Evolutionary conservation across 495 filamentous ascomycete species (phyloP), one percentile per base, ranked within the genome.

Genomic region (Aspergillus nanangensis): DNA sequence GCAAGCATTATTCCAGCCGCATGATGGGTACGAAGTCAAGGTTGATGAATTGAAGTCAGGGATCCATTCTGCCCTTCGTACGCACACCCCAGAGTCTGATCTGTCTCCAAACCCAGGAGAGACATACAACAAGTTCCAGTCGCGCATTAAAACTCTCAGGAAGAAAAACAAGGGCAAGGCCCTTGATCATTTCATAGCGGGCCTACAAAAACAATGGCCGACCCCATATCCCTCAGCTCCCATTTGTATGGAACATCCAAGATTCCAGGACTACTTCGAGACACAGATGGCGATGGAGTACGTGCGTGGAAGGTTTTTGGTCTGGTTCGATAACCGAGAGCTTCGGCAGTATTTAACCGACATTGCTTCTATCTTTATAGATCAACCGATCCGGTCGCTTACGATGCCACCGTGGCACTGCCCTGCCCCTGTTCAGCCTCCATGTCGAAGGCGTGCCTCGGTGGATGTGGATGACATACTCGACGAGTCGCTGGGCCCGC

Each of bases 271-370:
- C 5, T 55, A 50, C 38, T 47, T 24, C 25, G 13, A 45, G 3
- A 35, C 15, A 14, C 7, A 38, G 14, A 2, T 20, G 17, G 38
- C 38, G 1, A 51, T 51, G 39, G 19, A 13, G 0, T 1, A 5
- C 2, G 44, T 38, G 10, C 8, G 23, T 1, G 2, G 8, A 33
- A 29, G 9, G 1, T 51, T 55, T 13, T 14, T 8, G 3, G 27
- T 4, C 18, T 55, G 52, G 52, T 48, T 44, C 20, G 17, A 44
- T 10, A 55, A 55, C 25, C 29, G 24, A 20, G 34, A 47, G 11
- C 36, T 51, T 29, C 2, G 27, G 13, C 8, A 35, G n/a, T 55
- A 55, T 38, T 17, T 55, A 5, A 5, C 3, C 4, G 11, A 14
- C 5, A 17, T 54, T 11, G 11, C 27, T 11, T 22, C 14, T 22